Base-by-base conservation (phyloP, 1,284 basidiomycete genomes). In the Sutorius eximius region DNA sequence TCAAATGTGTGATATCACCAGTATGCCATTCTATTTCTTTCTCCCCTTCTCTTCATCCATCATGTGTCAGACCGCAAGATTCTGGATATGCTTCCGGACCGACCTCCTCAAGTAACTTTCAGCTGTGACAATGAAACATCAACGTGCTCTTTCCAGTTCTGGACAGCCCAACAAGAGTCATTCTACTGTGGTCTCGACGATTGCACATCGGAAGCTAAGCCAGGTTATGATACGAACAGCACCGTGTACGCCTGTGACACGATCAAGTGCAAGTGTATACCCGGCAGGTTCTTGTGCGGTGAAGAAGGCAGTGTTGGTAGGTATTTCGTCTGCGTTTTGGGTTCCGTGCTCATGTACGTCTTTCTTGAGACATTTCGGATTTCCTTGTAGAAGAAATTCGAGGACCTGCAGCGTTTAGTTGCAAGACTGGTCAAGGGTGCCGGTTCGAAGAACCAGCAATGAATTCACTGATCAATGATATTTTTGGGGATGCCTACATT, bases 1-100 rank as follows among this genome's bases (percentile, higher is more conserved):
- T 71, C 96, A 99, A 71, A 93, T 97, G 85, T 99, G 96, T 75
- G 86, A 98, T 69, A 95, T 99, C 29, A 98, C 95, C 15, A 98
- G 93, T 95, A 67, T 65, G 91, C 77, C 18, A 7, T 38, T 9
- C 18, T 9, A 22, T 27, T 0, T 44, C 27, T 11, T 36, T 41
- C 11, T 42, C 16, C 16, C 18, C 15, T n/a, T n/a, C 12, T 22
- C 30, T 4, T 16, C 8, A 6, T 20, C 56, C 38, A 51, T 46
- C 57, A n/a, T 53, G 42, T 44, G 45, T 46, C 61, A 92, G 90
- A 95, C 72, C 86, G 87, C 51, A 93, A 93, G 74, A 95, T 95
- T 64, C 77, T 93, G 58, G 92, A 93, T 66, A 90, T 92, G 79
- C 86, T 95, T 45, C 91, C 93, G 0, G 89, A 83, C 53, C 82